Evolutionary conservation across 805 yeast species (phyloP), one percentile per base, ranked within the genome.

Genomic region (Ogataea henricii): DNA sequence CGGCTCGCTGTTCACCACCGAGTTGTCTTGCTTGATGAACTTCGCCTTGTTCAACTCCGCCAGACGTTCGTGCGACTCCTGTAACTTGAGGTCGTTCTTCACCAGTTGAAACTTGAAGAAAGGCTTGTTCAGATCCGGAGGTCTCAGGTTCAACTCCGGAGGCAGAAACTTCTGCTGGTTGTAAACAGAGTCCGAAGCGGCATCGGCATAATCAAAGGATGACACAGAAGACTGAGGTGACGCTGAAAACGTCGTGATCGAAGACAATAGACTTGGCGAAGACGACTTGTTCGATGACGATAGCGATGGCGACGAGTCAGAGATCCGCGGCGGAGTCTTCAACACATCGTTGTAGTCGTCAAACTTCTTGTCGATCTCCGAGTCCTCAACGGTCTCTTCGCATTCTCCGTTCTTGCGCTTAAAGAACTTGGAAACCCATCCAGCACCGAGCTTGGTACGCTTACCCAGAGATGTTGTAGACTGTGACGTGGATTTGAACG

Each of bases 71-170:
- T 53, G 23, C 17, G 51, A 47, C 2, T 45, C 34, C 30, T 49
- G 55, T 4, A 64, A 27, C 39, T 62, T 65, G 6, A 16, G 4
- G 9, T 63, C 68, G 43, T 65, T 57, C 34, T 48, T 49, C 4
- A 58, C 56, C 16, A 66, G 40, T 35, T 54, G 59, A 43, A 65
- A 66, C 47, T 62, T 62, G 53, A 46, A 66, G 4, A 14, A 6
- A 5, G 59, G 55, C 16, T 35, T 47, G 9, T 48, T 20, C 18
- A 60, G 46, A 16, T 63, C 66, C 2, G 59, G 59, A 4, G 58
- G 56, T 35, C 55, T 57, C 38, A 60, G 64, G 37, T 66, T 62
- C 30, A 81, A 58, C 50, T 77, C 81, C 3, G 79, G 79, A 6
- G 81, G 80, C 3, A 58, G 26, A 18, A 30, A 50, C 44, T 41